Evolutionary conservation across 805 yeast species (phyloP), one percentile per base, ranked within the genome.

Genomic region (Kazachstania viticola): DNA sequence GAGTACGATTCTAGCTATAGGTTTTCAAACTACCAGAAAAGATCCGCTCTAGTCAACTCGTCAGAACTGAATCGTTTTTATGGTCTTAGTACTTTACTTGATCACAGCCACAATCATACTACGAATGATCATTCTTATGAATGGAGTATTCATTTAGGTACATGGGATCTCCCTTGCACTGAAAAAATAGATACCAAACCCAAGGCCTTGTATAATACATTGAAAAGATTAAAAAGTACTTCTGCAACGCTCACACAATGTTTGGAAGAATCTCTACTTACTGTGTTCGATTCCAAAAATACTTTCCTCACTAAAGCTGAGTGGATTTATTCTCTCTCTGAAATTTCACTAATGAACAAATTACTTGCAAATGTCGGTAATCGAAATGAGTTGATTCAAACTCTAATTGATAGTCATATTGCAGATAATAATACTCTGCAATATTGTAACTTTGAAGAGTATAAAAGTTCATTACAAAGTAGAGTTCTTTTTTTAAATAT

Each of bases 101-200:
- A 66, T 7, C 53, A 57, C 24, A 53, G 56, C 8, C 42, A 39
- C n/a, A 21, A 40, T 9, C 35, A 35, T 5, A 24, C 36, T 0
- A 4, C 22, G 1, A 30, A 34, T 5, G 42, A 44, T 9, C 50
- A 51, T 16, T 36, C 54, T 1, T 79, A 67, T 48, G 73, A 69
- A 36, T 75, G 84, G 72, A 70, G 75, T 1, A 78, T 95, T 84
- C 79, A 79, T 46, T 54, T 87, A 25, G 70, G 67, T 27, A 69
- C 71, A 30, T 87, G 96, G 96, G 79, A 78, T 33, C 38, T 80
- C 1, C 82, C 93, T 0, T 38, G 49, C 0, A 64, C 75, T 1
- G 49, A 46, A 3, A 40, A 36, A 0, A 48, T 67, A 0, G 31
- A 33, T 0, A 51, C 60, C 1, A 69, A 63, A 25, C 62, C 70